These are phyloP conservation scores for Podaxis mareebaensis DNA, from an alignment of 768 basidiomycete species.

Conservation along the genomic window DNA sequence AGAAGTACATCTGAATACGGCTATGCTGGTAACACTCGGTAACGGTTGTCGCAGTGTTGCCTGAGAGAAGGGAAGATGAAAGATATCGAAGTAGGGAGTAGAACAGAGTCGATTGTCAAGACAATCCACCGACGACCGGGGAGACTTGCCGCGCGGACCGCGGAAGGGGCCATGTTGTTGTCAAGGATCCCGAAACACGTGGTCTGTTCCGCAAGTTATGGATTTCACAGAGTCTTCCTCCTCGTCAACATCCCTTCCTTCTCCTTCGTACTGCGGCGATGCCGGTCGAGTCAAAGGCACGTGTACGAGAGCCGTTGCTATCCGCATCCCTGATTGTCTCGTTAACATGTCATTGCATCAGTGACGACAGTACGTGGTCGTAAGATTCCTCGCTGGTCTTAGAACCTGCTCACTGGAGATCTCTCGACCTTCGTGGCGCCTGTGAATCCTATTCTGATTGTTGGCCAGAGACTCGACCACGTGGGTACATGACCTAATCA, in stretches of 20 bases:
- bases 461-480: slow-evolving; percentile 1
- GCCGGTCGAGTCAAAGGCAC: slow-evolving; percentile 3
- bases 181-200: slow-evolving; percentile 31
- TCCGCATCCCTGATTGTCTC: background rate
- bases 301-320: slow-evolving; percentile 15
- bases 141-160: slow-evolving; percentile 3
- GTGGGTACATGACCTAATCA: background rate
- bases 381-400: background rate
- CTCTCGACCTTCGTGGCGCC: background rate
- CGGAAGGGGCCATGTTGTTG: background rate
- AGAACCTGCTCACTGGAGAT: background rate
- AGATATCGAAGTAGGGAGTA: background rate
- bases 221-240: slow-evolving; percentile 19
- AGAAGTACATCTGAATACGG: background rate
- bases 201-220: slow-evolving; percentile 33
- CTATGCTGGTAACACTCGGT: background rate
- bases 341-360: slow-evolving; percentile 1
- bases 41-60: background rate
- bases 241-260: slow-evolving; percentile 4
- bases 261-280: slow-evolving; percentile 15
- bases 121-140: slow-evolving; percentile 2
- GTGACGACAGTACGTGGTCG: background rate
- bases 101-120: slow-evolving; percentile 2
- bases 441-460: background rate
- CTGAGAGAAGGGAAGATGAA: background rate